Percentiles rank a stretch among this genome's conserved stretches.
These are phyloP conservation scores for Polygonum aviculare DNA, from an alignment of 148 eudicot genomes.

Conservation along the genomic window DNA sequence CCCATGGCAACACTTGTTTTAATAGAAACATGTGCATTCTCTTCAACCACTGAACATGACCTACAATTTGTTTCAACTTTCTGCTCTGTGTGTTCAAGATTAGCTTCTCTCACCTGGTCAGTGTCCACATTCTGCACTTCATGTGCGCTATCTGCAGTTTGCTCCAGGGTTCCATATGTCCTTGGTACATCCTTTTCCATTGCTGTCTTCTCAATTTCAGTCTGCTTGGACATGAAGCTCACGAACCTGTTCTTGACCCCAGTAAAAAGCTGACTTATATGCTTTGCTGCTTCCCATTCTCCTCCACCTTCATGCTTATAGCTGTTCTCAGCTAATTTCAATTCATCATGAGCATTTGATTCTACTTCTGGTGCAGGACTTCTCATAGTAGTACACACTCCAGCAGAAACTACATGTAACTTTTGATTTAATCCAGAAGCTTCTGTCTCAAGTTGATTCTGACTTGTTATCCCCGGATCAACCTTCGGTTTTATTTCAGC, in stretches of 20 bases:
- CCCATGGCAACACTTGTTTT: not conserved
- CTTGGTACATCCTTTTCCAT: constrained; percentile 24
- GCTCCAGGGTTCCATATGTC: constrained; percentile 22
- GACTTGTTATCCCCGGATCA: not conserved
- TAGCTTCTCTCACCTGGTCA: constrained; percentile 15
- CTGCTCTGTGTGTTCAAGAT: constrained; percentile 14
- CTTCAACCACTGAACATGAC: constrained; percentile 8
- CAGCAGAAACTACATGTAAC: constrained; percentile 16
- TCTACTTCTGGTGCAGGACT: constrained; percentile 24
- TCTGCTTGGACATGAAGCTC: constrained; percentile 36
- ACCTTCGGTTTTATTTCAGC: constrained; percentile 14
- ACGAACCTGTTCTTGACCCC: constrained; percentile 36
- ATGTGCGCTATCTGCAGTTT: constrained; percentile 18
- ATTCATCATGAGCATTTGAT: constrained; percentile 1
- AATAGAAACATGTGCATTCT: not conserved
- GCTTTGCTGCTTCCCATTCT: constrained; percentile 43
- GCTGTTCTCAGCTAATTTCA: constrained; percentile 15
- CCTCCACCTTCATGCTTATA: constrained; percentile 26
- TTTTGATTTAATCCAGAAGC: not conserved
- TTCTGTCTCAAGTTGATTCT: constrained; percentile 17
- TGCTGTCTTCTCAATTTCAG: constrained; percentile 24
- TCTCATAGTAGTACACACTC: constrained; percentile 20
- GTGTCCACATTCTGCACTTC: constrained; percentile 21
- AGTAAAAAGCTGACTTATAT: constrained; percentile 30
- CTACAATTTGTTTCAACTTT: not conserved